Percentiles rank a stretch among this genome's conserved stretches.
Evolutionary conservation across 2,329 filamentous ascomycete species (phyloP).

Genomic region (Drechslerella dactyloides): DNA sequence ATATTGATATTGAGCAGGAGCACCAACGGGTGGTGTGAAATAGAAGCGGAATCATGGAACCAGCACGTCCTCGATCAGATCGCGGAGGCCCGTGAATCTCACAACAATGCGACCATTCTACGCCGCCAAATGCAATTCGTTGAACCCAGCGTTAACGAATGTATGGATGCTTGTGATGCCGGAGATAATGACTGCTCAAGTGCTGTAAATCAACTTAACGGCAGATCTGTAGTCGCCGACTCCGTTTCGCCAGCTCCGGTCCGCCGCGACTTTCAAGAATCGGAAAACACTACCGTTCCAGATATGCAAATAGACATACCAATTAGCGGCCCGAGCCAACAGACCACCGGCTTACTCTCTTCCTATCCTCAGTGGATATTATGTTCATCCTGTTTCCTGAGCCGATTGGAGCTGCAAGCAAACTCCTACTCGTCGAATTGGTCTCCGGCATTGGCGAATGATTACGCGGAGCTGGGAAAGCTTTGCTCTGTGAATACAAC

Average conservation of each 20-base stretch:
- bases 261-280: background rate
- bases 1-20: background rate
- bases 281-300: background rate
- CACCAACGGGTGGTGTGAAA: slow-evolving; percentile 6
- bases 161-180: slow-evolving; percentile 2
- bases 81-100: background rate
- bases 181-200: background rate
- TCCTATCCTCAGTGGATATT: slow-evolving; percentile 16
- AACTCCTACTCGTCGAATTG: slow-evolving; percentile 21
- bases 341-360: slow-evolving; percentile 13
- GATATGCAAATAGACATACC: background rate
- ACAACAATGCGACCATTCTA: background rate
- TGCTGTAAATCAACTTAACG: background rate
- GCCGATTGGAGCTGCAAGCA: slow-evolving; percentile 13
- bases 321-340: background rate
- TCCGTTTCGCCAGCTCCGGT: background rate
- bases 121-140: background rate
- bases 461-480: slow-evolving; percentile 12
- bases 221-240: background rate
- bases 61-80: background rate
- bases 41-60: background rate
- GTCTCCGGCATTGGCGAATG: slow-evolving; percentile 19
- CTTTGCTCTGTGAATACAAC: slow-evolving; percentile 7
- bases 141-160: background rate
- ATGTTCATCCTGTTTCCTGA: slow-evolving; percentile 24